phyloP scores from a whole-genome alignment of 2,329 filamentous ascomycete genomes.

The Periglandula ipomoeae region DNA sequence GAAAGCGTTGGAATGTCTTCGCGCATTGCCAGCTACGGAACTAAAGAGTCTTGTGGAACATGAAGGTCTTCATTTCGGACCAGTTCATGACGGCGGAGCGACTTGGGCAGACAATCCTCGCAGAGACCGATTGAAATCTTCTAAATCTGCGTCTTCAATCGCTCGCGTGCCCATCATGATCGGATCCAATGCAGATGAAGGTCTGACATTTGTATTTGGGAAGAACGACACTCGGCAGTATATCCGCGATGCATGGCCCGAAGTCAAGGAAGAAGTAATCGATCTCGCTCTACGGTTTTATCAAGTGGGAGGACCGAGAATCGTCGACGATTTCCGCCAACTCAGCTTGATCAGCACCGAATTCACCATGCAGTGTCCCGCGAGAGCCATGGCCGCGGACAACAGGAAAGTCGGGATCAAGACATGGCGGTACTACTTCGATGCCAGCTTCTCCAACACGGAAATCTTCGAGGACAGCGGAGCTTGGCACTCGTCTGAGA shows the following conservation, averaged over 20 bases:
- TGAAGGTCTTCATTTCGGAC: too few species aligned
- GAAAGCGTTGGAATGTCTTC: neutral
- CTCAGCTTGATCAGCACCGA: neutral
- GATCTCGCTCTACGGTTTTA: neutral
- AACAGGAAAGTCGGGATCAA: neutral
- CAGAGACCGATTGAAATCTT: neutral
- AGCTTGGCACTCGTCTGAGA: constrained; percentile 4
- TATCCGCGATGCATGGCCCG: neutral
- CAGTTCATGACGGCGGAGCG: too few species aligned
- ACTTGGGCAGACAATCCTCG: too few species aligned
- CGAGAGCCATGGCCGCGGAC: neutral
- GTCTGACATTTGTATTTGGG: neutral
- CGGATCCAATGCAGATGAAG: constrained; percentile 2
- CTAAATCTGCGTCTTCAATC: neutral
- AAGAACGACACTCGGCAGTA: neutral
- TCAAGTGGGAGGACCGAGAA: neutral
- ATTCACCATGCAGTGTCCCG: neutral
- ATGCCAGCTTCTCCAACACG: constrained; percentile 3
- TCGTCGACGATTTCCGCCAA: neutral
- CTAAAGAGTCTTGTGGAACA: too few species aligned
- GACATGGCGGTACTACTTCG: constrained; percentile 5
- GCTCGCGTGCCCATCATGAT: constrained; percentile 6
- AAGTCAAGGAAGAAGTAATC: neutral
- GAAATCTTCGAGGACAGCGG: neutral
- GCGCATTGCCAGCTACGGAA: too few species aligned